Evolutionary conservation across 1,284 basidiomycete species (phyloP), one percentile per base, ranked within the genome.

Genomic region (Puccinia novopanici): DNA sequence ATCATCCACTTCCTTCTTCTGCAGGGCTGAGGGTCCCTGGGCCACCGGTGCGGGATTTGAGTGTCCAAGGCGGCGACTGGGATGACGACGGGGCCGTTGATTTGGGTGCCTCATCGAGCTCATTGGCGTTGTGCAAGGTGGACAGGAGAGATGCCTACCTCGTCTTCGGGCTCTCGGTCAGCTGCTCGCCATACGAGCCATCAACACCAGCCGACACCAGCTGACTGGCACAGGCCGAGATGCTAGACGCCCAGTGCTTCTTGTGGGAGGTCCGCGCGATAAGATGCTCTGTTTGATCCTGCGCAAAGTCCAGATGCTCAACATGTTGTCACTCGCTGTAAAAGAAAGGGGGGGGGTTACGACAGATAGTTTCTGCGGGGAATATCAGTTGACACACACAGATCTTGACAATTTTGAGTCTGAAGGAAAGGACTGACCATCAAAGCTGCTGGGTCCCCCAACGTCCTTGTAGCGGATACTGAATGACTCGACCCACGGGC

Each of bases 281-380:
- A 17, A 71, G 78, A 80, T 80, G 78, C 37, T 74, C 27, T 40
- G 78, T 80, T 13, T 71, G 54, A 52, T 80, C 71, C 4, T 45
- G 19, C n/a, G 78, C 78, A 45, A 80, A 80, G 27, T 80, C 70
- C 10, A 80, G 48, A n/a, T n/a, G n/a, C n/a, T n/a, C 96, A 76
- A 99, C 94, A 84, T 99, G 96, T 61, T 98, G 86, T 13, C 91
- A 92, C 85, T 98, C 96, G 84, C 92, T 94, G 84, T 98, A 87
- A 87, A 98, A 98, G 0, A 85, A 98, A 98, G 82, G 92, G 96
- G 81, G 95, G 94, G 85, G 98, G 96, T 86, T 97, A n/a, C 95
- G 54, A 97, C 92, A 85, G 94, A 97, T 82, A 97, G 82, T 82
- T 77, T 59, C 19, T n/a, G 12, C 0, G 19, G 19, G 63, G 10